Base-by-base conservation (phyloP, 2,329 filamentous ascomycete genomes). In the Aspergillus quadrilineatus region DNA sequence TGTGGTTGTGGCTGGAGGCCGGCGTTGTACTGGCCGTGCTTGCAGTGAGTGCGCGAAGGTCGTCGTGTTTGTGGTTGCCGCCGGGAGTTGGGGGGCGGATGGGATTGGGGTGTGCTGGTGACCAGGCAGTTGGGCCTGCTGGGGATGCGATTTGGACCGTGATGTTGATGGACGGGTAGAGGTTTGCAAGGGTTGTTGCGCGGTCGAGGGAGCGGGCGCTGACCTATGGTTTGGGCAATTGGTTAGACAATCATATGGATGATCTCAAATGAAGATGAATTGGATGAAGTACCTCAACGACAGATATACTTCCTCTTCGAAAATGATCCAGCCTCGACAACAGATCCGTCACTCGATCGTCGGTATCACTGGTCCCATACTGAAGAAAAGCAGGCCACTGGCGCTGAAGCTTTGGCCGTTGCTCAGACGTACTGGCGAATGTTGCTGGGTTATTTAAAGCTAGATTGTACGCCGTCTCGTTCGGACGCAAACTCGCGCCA, bases 371-470 rank as follows among this genome's bases (percentile, higher is more conserved):
- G 26, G 46, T 58, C 30, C 34, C 58, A 6, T 58, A 58, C 6
- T 46, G 48, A 2, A 58, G 49, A 44, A 50, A 60, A 5, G 49
- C 50, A 17, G 34, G 30, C 55, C 55, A 56, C 34, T 60, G 56
- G 4, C 56, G 55, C 34, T 54, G 56, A 1, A 60, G 46, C 14
- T 49, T 54, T 2, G 58, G 56, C 28, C 28, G 22, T 30, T 56
- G 58, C 29, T 58, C 49, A 28, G 45, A 44, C 15, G 41, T 37
- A 15, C 34, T 43, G 4, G 49, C 48, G 32, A 60, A 60, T 5
- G 58, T 26, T 10, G 26, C 9, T 15, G 43, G 36, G 9, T 37
- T 52, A 8, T 45, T 52, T 28, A 56, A 43, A 29, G 52, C 52
- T 7, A 58, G 30, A 30, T 54, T 45, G 15, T 51, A 55, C 4